Conservation (phyloP, 345 rosid genomes). For the Chamaenerion angustifolium region DNA sequence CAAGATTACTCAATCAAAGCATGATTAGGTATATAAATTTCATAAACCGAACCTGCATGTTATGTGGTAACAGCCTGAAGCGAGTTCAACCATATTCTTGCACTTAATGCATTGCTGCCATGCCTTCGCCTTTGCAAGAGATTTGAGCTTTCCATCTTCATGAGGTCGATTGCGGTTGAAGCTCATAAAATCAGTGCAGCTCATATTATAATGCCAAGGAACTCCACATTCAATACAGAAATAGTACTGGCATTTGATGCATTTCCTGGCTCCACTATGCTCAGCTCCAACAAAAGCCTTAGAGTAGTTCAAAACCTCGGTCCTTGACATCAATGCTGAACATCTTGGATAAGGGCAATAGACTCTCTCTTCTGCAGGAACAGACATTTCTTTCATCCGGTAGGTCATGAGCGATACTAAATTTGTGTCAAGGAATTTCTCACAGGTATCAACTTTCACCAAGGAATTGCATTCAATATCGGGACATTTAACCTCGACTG, state of each 20-base stretch:
- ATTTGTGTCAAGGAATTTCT: constrained; percentile 40
- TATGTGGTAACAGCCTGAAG: constrained; percentile 53
- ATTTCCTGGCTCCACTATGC: constrained; percentile 35
- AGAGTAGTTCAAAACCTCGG: constrained; percentile 33
- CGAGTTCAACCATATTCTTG: constrained; percentile 41
- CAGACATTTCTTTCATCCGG: constrained; percentile 48
- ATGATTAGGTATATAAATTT: too few species aligned
- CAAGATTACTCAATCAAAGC: too few species aligned
- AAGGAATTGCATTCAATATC: constrained; percentile 45
- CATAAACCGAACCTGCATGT: constrained; percentile 37
- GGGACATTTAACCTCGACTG: constrained; percentile 48
- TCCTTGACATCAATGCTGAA: constrained; percentile 58
- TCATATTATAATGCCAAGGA: constrained; percentile 50
- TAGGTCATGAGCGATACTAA: constrained; percentile 34
- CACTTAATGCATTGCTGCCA: constrained; percentile 56
- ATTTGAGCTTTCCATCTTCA: constrained; percentile 36
- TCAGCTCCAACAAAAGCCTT: constrained; percentile 19
- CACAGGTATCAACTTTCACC: constrained; percentile 41
- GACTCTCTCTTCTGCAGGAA: constrained; percentile 41
- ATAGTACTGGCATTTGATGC: constrained; percentile 39
- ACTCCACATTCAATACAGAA: constrained; percentile 62
- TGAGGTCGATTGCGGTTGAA: constrained; percentile 18
- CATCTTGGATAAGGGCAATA: constrained; percentile 72
- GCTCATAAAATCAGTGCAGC: constrained; percentile 27
- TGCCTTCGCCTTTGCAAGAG: constrained; percentile 29